phyloP scores from a whole-genome alignment of 805 yeast species.

The Saturnispora zaruensis region DNA sequence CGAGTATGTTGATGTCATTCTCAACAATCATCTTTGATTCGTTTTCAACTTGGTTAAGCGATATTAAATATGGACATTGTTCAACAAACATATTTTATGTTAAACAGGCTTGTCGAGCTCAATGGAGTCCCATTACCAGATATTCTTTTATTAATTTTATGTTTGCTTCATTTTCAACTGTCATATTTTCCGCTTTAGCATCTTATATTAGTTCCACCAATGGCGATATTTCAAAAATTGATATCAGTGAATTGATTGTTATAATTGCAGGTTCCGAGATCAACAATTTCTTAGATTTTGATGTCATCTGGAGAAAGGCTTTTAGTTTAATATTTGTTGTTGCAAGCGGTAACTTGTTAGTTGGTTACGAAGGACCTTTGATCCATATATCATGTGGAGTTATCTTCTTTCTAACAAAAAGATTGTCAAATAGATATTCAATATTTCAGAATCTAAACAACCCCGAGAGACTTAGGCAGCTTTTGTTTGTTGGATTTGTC shows the following conservation, averaged over 20 bases:
- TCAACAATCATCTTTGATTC: constrained; percentile 43
- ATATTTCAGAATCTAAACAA: constrained; percentile 22
- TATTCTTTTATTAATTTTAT: background rate
- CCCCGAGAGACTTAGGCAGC: constrained; percentile 58
- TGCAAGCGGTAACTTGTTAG: constrained; percentile 64
- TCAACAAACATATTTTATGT: constrained; percentile 22
- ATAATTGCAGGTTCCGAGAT: constrained; percentile 59
- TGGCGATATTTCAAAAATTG: constrained; percentile 42
- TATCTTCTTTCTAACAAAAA: constrained; percentile 32
- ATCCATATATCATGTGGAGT: constrained; percentile 70
- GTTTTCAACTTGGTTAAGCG: constrained; percentile 41
- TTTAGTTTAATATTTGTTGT: constrained; percentile 55
- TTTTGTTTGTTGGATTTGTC: constrained; percentile 68
- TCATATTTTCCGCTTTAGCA: constrained; percentile 33
- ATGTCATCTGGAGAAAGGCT: constrained; percentile 47
- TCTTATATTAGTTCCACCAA: constrained; percentile 27
- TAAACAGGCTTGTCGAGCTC: constrained; percentile 26
- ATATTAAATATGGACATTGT: constrained; percentile 47
- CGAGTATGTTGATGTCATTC: constrained; percentile 41
- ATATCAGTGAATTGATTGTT: constrained; percentile 67
- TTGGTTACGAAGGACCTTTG: constrained; percentile 82
- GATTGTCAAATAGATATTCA: constrained; percentile 18
- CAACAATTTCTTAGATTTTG: constrained; percentile 41
- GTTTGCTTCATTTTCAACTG: constrained; percentile 31
- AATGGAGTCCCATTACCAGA: constrained; percentile 19